Conservation (phyloP, 2,329 filamentous ascomycete species). For the Colletotrichum siamense region DNA sequence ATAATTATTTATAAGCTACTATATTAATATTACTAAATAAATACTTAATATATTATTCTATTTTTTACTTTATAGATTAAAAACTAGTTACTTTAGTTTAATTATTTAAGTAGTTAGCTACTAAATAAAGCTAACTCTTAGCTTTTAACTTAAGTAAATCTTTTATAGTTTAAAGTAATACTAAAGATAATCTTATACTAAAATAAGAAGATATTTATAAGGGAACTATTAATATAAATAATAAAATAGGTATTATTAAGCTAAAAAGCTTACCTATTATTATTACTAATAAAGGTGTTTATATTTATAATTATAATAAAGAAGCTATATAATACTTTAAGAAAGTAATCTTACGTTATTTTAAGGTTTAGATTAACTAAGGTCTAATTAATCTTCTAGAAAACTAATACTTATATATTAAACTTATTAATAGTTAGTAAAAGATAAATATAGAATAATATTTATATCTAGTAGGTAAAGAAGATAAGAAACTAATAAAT, state of each 20-base stretch:
- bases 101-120: background rate
- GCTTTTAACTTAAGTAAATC: background rate
- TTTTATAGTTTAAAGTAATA: background rate
- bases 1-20: background rate
- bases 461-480: no score
- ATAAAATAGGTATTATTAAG: no score
- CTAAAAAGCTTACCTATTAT: no score
- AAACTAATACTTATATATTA: no score
- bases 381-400: background rate
- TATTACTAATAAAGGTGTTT: background rate
- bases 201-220: no score
- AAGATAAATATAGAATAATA: no score
- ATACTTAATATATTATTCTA: background rate
- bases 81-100: background rate
- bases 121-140: background rate
- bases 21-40: background rate
- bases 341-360: background rate
- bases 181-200: no score
- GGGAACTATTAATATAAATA: no score
- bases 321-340: background rate
- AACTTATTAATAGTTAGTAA: no score
- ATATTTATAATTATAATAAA: background rate
- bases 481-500: background rate
- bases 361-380: background rate
- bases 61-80: background rate